A percentile compares a stretch with the other conserved stretches of the same genome.
phyloP scores from a whole-genome alignment of 1,139 yeast species.

The Kodamaea arcana region DNA sequence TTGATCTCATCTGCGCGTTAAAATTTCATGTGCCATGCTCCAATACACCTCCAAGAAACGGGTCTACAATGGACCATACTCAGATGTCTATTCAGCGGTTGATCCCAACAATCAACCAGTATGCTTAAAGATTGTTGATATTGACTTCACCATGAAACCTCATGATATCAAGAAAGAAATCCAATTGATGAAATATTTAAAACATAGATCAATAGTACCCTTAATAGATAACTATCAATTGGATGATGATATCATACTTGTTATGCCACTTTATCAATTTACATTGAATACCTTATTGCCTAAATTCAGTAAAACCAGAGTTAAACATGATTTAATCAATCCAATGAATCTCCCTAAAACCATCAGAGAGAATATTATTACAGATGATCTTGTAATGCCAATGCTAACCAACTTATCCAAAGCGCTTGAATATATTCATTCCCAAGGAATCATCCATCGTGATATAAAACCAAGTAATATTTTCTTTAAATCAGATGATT shows the following conservation, averaged over 20 bases:
- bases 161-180: slow-evolving; percentile 37
- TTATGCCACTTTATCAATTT: slow-evolving; percentile 28
- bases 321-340: slow-evolving; percentile 20
- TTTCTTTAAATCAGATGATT: slow-evolving; percentile 37
- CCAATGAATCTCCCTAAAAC: slow-evolving; percentile 15
- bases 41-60: slow-evolving; percentile 19
- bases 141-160: slow-evolving; percentile 35
- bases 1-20: too few species aligned
- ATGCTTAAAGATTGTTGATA: slow-evolving; percentile 39
- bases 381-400: slow-evolving; percentile 4
- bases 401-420: slow-evolving; percentile 41
- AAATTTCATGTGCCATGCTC: neutral
- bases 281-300: slow-evolving; percentile 26
- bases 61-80: slow-evolving; percentile 34
- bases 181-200: slow-evolving; percentile 19
- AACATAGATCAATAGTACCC: slow-evolving; percentile 21
- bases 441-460: slow-evolving; percentile 70
- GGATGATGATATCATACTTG: slow-evolving; percentile 34
- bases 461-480: slow-evolving; percentile 84
- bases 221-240: slow-evolving; percentile 20
- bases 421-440: slow-evolving; percentile 53
- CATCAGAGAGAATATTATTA: slow-evolving; percentile 5
- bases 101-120: slow-evolving; percentile 16
- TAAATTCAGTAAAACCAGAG: slow-evolving; percentile 14
- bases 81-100: slow-evolving; percentile 29